Evolutionary conservation across 129 eudicot species (phyloP), one percentile per base, ranked within the genome.

Genomic region (Oenanthe sinensis): DNA sequence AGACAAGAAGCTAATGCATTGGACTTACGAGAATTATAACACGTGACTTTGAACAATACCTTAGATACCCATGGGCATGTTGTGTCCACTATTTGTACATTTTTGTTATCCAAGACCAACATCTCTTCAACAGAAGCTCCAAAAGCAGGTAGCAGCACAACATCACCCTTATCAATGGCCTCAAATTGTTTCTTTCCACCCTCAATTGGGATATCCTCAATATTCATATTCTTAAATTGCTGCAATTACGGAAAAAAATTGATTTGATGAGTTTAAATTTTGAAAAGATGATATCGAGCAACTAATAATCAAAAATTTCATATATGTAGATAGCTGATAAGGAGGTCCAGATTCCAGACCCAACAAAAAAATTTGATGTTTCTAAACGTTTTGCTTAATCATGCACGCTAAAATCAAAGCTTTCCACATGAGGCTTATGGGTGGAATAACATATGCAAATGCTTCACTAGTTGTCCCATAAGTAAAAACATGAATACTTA

Each of bases 61-160:
- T 93, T 93, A 12, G 90, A 65, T 36, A 93, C 98, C 98, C 97
- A 93, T 62, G 97, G 94, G 83, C 98, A 93, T 49, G 98, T 90
- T 78, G 98, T 93, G 85, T 93, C 98, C 74, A 93, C 98, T 50
- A 93, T 91, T 75, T 91, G 96, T 37, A 93, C 97, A 52, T 91
- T 84, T 80, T 93, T 93, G 36, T 87, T 82, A 74, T 83, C 87
- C 89, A 93, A 85, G 81, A 87, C 82, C 79, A 83, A 20, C 98
- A 93, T 90, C 81, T 93, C 98, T 45, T 87, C 82, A 20, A 90
- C 97, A 6, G 94, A 90, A 79, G 98, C 98, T 77, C 98, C 98
- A 82, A 93, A 93, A 83, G 98, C 97, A 81, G 98, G 98, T 85
- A 93, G 84, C 76, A 90, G 83, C 55, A 93, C 98, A 72, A 93